Evolutionary conservation across 164 flowering plant species (phyloP).

Genomic region (Warburgia ugandensis): DNA sequence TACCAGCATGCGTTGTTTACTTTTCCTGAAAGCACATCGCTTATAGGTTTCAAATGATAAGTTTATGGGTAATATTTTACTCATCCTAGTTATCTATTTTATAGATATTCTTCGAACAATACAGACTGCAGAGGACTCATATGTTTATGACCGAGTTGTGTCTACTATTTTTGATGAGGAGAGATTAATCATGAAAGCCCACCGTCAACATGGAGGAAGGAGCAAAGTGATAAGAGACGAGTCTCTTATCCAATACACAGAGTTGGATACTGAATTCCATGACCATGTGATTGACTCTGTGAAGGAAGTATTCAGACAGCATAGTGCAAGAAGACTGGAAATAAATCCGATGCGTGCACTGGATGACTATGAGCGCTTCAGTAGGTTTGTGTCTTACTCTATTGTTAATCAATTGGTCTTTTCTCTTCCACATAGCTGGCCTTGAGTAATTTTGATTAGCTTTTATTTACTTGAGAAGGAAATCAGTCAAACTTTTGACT

Average conservation of each 20-base stretch:
- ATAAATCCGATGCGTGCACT: constrained; percentile 47
- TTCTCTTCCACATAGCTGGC: too few species aligned
- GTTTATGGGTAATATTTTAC: too few species aligned
- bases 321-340: constrained; percentile 81
- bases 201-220: constrained; percentile 34
- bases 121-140: constrained; percentile 71
- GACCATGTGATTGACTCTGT: constrained; percentile 53
- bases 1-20: too few species aligned
- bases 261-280: constrained; percentile 49
- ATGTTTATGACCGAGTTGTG: constrained; percentile 74
- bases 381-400: constrained; percentile 47
- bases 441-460: too few species aligned
- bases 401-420: too few species aligned
- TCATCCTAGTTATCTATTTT: not conserved
- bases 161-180: constrained; percentile 71
- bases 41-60: too few species aligned
- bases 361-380: constrained; percentile 43
- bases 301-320: constrained; percentile 57
- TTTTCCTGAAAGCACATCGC: too few species aligned
- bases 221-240: constrained; percentile 25
- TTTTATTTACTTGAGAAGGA: constrained; percentile 47
- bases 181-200: constrained; percentile 33
- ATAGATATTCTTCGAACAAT: constrained; percentile 71
- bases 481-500: constrained; percentile 68
- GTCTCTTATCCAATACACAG: constrained; percentile 40